These are phyloP conservation scores for Podospora australis DNA, from an alignment of 495 filamentous ascomycete genomes.

Conservation along the genomic window DNA sequence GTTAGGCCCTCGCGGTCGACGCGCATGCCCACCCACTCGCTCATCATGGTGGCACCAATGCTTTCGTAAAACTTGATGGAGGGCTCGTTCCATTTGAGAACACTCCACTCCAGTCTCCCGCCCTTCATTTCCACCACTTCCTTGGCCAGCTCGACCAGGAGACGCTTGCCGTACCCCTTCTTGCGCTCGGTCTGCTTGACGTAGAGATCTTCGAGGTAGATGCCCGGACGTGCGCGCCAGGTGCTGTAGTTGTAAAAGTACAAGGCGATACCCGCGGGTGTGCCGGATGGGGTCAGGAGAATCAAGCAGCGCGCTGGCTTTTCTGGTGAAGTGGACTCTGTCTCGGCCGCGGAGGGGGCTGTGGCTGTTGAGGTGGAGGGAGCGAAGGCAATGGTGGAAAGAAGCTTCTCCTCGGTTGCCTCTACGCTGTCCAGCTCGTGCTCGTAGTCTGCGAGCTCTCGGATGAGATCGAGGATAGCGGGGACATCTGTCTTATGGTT, in stretches of 20 bases:
- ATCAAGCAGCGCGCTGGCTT: constrained; percentile 44
- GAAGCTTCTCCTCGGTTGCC: constrained; percentile 69
- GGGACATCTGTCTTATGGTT: constrained; percentile 59
- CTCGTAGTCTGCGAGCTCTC: constrained; percentile 85
- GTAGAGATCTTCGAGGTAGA: constrained; percentile 92
- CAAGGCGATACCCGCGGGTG: constrained; percentile 50
- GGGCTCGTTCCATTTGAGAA: constrained; percentile 85
- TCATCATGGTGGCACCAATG: constrained; percentile 74
- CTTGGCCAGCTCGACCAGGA: constrained; percentile 70
- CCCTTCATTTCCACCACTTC: constrained; percentile 68
- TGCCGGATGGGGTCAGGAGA: constrained; percentile 33
- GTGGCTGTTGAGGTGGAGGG: constrained; percentile 34
- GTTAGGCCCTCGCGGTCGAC: constrained; percentile 66
- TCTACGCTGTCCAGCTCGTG: constrained; percentile 64
- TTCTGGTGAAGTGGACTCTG: constrained; percentile 35
- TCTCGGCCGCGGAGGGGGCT: constrained; percentile 27
- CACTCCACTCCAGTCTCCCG: constrained; percentile 82
- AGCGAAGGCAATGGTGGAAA: constrained; percentile 72
- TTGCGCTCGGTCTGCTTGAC: constrained; percentile 64
- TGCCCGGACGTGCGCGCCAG: constrained; percentile 78
- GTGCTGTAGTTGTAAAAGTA: constrained; percentile 63
- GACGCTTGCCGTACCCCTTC: constrained; percentile 68
- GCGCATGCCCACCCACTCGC: constrained; percentile 89
- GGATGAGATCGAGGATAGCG: constrained; percentile 74
- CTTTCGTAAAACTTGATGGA: constrained; percentile 81